Base-by-base conservation (phyloP, 1,284 basidiomycete species). In the Schizophyllum amplum region DNA sequence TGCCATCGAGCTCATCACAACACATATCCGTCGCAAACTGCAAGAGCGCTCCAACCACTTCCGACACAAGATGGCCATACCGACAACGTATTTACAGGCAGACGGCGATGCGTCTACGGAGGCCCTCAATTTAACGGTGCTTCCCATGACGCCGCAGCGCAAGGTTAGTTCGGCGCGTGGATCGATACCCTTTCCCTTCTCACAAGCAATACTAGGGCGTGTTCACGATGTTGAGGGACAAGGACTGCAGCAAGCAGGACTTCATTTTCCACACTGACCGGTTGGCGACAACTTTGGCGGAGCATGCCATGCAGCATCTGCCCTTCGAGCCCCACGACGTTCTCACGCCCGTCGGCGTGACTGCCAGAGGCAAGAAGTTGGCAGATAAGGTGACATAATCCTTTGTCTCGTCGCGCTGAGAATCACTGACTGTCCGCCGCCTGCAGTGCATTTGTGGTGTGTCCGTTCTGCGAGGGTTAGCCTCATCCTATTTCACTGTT, bases 1-100 rank as follows among this genome's bases (percentile, higher is more conserved):
- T n/a, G 94, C 96, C 4, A 94, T 98, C 59, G 94, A 97, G 56
- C 78, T 99, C 21, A 94, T 99, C 57, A 86, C 90, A 22, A 94
- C 92, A 1, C 96, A 98, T 68, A 85, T 98, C 60, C 83, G 87
- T 53, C 82, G 87, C 51, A 88, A 98, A 69, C 80, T 98, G 23
- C 82, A 86, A 55, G 86, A 91, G 55, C 83, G 94, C 3, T 80
- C 86, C 1, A 80, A 84, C 24, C 77, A 80, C 51, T 87, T 96
- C 67, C 76, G 93, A n/a, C 78, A 82, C 60, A 81, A 84, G 64
- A 81, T 95, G 65, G 86, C 84, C 22, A 75, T 74, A 57, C 75
- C 74, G 48, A 72, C 69, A 56, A 64, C 67, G 54, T 74, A 75
- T 71, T 26, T 71, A 68, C 24, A 62, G 69, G 54, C 62, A 70